Percentiles rank a stretch among this genome's conserved stretches.
These are phyloP conservation scores for Aspergillus pseudoterreus DNA, from an alignment of 2,329 filamentous ascomycete species.

Conservation along the genomic window DNA sequence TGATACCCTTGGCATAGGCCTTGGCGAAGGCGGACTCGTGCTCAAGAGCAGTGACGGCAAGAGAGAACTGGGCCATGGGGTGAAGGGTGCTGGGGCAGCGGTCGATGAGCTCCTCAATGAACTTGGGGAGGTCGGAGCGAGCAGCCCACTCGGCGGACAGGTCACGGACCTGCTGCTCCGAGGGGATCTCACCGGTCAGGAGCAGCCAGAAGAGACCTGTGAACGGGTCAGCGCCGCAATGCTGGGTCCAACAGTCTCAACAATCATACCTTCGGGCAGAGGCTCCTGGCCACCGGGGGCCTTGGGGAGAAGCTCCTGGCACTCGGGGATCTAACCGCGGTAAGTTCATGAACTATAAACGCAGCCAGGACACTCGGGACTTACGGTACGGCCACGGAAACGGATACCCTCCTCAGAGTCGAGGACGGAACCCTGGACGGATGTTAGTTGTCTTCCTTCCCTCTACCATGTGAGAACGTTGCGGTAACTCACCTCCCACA, in stretches of 20 bases:
- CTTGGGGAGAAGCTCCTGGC: constrained; percentile 95
- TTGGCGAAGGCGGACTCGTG: constrained; percentile 97
- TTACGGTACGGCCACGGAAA: constrained; percentile 91
- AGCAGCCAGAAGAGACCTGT: constrained; percentile 98
- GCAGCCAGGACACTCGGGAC: constrained; percentile 18
- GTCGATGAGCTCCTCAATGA: constrained; percentile 99
- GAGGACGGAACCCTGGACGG: constrained; percentile 73
- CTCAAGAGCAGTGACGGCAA: constrained; percentile 96
- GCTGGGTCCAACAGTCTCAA: not conserved
- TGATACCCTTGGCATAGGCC: constrained; percentile 97
- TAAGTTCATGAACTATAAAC: constrained; percentile 15
- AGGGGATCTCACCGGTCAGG: constrained; percentile 94
- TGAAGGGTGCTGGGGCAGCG: constrained; percentile 98
- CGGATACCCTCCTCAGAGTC: constrained; percentile 99
- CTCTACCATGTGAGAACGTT: not conserved
- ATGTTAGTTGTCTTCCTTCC: constrained; percentile 8
- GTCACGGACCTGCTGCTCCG: constrained; percentile 96
- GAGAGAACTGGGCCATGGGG: constrained; percentile 99
- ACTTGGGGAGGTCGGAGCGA: constrained; percentile 94
- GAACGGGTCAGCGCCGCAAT: constrained; percentile 12
- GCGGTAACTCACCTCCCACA: constrained; percentile 70
- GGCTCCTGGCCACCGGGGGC: constrained; percentile 95
- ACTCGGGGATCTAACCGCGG: constrained; percentile 74
- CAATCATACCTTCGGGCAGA: constrained; percentile 73
- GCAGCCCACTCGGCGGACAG: constrained; percentile 98